Evolutionary conservation across 805 yeast genomes (phyloP).

Genomic region (Saccharomycopsis babjevae): DNA sequence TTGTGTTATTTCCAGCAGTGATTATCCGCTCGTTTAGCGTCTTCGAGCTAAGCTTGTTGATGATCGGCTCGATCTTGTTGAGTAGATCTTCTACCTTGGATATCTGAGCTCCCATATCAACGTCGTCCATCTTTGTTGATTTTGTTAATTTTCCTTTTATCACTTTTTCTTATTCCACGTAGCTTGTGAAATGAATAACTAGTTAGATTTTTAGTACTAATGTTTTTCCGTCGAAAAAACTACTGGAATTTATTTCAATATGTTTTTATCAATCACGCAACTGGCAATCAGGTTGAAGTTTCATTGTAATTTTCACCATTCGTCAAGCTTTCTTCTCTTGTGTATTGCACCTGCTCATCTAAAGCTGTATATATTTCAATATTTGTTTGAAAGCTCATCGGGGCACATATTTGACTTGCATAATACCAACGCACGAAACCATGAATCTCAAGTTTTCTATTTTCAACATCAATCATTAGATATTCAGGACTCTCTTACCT

Average conservation of each 20-base stretch:
- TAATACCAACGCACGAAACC: neutral
- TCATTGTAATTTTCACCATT: too few species aligned
- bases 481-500: neutral
- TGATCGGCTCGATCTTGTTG: neutral
- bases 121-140: neutral
- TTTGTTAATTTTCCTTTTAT: neutral
- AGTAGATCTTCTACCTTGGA: neutral
- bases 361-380: neutral
- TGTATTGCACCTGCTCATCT: neutral
- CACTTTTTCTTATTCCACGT: too few species aligned
- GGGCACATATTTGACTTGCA: neutral
- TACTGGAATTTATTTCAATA: too few species aligned
- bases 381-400: neutral
- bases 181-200: too few species aligned
- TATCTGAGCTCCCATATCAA: neutral
- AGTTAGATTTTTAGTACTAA: too few species aligned
- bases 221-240: too few species aligned
- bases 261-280: too few species aligned
- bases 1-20: neutral
- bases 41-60: constrained; percentile 1
- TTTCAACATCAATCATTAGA: neutral
- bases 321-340: too few species aligned
- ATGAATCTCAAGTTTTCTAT: neutral
- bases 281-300: too few species aligned
- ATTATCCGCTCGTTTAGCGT: constrained; percentile 11